Conservation (phyloP, 208 protist species). For the Wallacemonas sp. region DNA sequence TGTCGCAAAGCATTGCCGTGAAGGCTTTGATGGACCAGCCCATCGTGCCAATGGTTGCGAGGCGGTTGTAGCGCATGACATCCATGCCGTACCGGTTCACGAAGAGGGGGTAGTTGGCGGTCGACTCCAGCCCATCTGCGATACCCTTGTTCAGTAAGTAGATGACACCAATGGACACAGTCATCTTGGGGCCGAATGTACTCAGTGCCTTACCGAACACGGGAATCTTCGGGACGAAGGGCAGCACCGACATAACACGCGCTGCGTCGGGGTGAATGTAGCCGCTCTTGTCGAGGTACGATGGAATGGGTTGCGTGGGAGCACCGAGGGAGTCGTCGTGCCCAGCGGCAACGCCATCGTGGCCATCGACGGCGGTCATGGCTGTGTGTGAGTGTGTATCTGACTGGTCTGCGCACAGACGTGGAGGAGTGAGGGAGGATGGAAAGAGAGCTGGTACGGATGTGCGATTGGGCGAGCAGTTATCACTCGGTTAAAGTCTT, state of each 20-base stretch:
- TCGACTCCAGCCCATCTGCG: constrained; percentile 37
- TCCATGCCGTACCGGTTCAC: constrained; percentile 28
- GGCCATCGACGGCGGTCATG: not conserved
- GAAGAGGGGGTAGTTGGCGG: constrained; percentile 48
- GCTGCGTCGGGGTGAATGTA: constrained; percentile 40
- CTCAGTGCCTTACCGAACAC: constrained; percentile 37
- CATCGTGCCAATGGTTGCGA: constrained; percentile 30
- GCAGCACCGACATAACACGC: constrained; percentile 19
- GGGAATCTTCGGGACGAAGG: constrained; percentile 27
- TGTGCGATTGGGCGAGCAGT: too few relatives aligned
- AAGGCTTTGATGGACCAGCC: constrained; percentile 71
- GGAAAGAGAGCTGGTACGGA: too few relatives aligned
- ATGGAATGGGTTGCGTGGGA: not conserved
- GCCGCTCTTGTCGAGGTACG: constrained; percentile 4
- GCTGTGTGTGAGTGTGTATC: not conserved
- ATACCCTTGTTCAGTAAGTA: constrained; percentile 64
- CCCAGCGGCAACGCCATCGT: constrained; percentile 5
- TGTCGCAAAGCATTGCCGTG: constrained; percentile 57
- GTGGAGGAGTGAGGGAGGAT: not conserved
- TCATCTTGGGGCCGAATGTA: constrained; percentile 35
- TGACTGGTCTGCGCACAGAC: constrained; percentile 3
- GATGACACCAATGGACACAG: constrained; percentile 29
- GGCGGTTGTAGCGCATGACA: constrained; percentile 42
- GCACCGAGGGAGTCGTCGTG: constrained; percentile 13
- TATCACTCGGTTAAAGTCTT: too few relatives aligned